phyloP scores from a whole-genome alignment of 1,284 basidiomycete genomes.

The Cryptococcus floricola region DNA sequence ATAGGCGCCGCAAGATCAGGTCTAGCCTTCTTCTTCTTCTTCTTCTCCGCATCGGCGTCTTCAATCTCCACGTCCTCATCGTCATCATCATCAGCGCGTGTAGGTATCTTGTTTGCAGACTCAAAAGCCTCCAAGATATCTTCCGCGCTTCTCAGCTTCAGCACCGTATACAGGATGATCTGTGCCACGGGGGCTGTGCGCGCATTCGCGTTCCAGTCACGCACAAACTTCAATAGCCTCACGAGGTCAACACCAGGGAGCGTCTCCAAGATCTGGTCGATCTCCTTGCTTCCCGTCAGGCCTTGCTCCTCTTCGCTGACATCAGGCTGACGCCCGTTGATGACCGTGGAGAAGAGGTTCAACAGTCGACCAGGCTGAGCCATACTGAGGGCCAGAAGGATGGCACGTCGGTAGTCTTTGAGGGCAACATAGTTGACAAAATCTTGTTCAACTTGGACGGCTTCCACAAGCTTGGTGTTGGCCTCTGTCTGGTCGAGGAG shows the following conservation, averaged over 20 bases:
- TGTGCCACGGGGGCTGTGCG: conserved; percentile 85
- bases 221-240: conserved; percentile 73
- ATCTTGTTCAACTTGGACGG: conserved; percentile 87
- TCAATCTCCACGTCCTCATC: conserved; percentile 39
- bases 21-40: conserved; percentile 17
- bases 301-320: conserved; percentile 1
- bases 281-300: conserved; percentile 62
- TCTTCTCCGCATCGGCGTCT: conserved; percentile 32
- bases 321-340: conserved; percentile 4
- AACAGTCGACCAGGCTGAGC: conserved; percentile 86
- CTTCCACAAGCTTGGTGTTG: conserved; percentile 64
- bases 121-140: conserved; percentile 70
- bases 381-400: conserved; percentile 85
- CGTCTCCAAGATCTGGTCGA: conserved; percentile 76
- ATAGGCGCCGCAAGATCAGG: conserved; percentile 15
- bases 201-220: conserved; percentile 91
- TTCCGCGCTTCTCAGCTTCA: conserved; percentile 69
- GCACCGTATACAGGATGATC: conserved; percentile 71
- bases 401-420: conserved; percentile 86
- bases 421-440: conserved; percentile 84
- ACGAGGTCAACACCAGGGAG: conserved; percentile 71
- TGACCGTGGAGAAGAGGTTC: conserved; percentile 69
- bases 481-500: conserved; percentile 66
- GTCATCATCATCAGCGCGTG: conserved; percentile 19
- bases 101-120: conserved; percentile 25